These are phyloP conservation scores for Aspergillus niger DNA, from an alignment of 2,329 filamentous ascomycete genomes.

Conservation along the genomic window DNA sequence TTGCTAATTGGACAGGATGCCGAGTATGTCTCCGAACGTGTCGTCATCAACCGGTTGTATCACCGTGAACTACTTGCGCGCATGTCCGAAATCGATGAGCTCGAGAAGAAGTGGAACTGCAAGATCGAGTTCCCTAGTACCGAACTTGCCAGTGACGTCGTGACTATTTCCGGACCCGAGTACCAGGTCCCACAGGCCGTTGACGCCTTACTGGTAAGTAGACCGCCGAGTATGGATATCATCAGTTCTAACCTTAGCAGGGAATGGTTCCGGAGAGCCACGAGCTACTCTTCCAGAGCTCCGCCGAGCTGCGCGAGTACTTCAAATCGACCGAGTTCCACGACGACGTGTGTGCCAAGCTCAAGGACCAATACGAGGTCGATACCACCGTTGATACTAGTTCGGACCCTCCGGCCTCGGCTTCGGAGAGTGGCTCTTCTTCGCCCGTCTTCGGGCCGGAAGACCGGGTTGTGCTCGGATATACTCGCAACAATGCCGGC, in stretches of 20 bases:
- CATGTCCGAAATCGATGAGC: constrained; percentile 83
- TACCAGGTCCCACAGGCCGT: constrained; percentile 98
- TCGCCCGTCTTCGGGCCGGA: constrained; percentile 52
- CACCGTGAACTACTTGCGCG: constrained; percentile 91
- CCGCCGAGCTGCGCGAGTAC: constrained; percentile 74
- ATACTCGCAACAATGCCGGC: constrained; percentile 96
- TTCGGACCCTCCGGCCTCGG: constrained; percentile 30
- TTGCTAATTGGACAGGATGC: constrained; percentile 66
- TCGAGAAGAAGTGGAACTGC: constrained; percentile 99
- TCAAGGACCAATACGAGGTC: constrained; percentile 90
- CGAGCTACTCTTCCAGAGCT: constrained; percentile 80
- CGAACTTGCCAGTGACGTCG: constrained; percentile 93
- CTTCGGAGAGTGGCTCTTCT: constrained; percentile 39
- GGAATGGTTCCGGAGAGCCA: constrained; percentile 98
- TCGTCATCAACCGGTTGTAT: constrained; percentile 91
- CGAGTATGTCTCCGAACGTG: constrained; percentile 91
- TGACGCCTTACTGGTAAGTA: constrained; percentile 78
- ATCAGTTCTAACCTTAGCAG: constrained; percentile 41
- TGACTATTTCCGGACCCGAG: constrained; percentile 93
- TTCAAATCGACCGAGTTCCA: constrained; percentile 80
- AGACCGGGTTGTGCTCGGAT: constrained; percentile 68
- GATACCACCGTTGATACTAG: constrained; percentile 70
- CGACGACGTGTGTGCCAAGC: constrained; percentile 75
- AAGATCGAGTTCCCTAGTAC: constrained; percentile 98
- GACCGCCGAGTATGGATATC: background rate